Evolutionary conservation across 768 basidiomycete genomes (phyloP).

Genomic region (Cystofilobasidium bisporidii): DNA sequence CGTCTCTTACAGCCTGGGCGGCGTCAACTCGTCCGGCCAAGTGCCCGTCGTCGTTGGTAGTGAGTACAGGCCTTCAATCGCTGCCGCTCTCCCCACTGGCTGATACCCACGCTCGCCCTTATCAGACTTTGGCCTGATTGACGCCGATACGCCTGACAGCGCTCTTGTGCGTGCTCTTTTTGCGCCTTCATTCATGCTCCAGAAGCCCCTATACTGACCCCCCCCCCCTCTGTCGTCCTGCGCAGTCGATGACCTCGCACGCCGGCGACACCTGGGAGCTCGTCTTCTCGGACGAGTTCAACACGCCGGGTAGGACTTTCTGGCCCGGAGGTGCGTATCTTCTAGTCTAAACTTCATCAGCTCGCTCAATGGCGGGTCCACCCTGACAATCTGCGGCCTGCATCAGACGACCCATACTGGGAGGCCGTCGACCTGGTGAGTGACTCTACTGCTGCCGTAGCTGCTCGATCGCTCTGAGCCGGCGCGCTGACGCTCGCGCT

Average conservation of each 20-base stretch:
- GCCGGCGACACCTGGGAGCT: conserved; percentile 65
- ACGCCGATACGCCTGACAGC: conserved; percentile 56
- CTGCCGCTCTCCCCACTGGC: not conserved
- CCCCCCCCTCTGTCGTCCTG: no score
- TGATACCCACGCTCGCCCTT: not conserved
- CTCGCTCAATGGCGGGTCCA: no score
- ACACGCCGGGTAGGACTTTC: conserved; percentile 48
- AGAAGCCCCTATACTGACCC: no score
- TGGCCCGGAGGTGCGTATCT: conserved; percentile 45
- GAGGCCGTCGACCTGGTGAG: conserved; percentile 26
- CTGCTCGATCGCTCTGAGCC: not conserved
- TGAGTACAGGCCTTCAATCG: not conserved
- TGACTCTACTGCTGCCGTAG: no score
- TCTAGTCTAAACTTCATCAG: no score
- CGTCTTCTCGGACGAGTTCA: conserved; percentile 83
- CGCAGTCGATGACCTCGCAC: conserved; percentile 45
- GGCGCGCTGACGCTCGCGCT: no score
- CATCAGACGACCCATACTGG: conserved; percentile 59
- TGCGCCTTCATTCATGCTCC: no score
- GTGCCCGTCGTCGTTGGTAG: conserved; percentile 60
- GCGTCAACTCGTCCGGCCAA: conserved; percentile 44
- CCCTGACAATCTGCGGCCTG: no score
- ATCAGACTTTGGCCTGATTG: conserved; percentile 35
- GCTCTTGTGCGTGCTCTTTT: conserved; percentile 16
- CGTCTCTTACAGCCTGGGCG: not conserved